phyloP scores from a whole-genome alignment of 768 basidiomycete species.

The Mycena venus region DNA sequence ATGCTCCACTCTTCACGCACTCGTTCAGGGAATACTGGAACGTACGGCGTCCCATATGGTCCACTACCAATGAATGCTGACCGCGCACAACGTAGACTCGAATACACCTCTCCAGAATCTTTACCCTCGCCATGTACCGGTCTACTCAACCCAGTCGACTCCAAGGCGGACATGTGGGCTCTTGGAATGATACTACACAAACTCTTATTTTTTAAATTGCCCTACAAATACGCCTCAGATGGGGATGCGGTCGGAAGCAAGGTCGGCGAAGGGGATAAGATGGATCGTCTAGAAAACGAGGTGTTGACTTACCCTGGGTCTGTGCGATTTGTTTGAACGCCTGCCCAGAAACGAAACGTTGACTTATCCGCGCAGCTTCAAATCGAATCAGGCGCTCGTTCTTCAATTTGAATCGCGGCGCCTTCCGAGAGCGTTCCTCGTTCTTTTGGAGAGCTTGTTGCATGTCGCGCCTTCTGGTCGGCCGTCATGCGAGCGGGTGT shows the following conservation, averaged over 20 bases:
- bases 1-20: conserved; percentile 79
- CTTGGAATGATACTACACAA: conserved; percentile 97
- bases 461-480: conserved; percentile 71
- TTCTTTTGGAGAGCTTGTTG: conserved; percentile 81
- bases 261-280: conserved; percentile 69
- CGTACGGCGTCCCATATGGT: conserved; percentile 62
- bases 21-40: conserved; percentile 95
- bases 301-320: conserved; percentile 84
- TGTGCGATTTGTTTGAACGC: conserved; percentile 25
- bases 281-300: conserved; percentile 79
- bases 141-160: conserved; percentile 77
- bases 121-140: conserved; percentile 78
- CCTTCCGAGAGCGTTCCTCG: conserved; percentile 77
- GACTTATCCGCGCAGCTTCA: conserved; percentile 53
- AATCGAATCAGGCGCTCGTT: conserved; percentile 63
- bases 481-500: conserved; percentile 80
- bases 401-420: conserved; percentile 77
- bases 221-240: conserved; percentile 81
- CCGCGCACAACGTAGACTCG: conserved; percentile 62
- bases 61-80: neutral
- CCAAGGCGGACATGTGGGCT: conserved; percentile 97
- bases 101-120: conserved; percentile 92
- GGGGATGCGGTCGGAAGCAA: conserved; percentile 64
- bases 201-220: conserved; percentile 90
- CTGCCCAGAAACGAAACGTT: neutral